Base-by-base conservation (phyloP, 768 basidiomycete species). In the Boletus vermiculosoides region DNA sequence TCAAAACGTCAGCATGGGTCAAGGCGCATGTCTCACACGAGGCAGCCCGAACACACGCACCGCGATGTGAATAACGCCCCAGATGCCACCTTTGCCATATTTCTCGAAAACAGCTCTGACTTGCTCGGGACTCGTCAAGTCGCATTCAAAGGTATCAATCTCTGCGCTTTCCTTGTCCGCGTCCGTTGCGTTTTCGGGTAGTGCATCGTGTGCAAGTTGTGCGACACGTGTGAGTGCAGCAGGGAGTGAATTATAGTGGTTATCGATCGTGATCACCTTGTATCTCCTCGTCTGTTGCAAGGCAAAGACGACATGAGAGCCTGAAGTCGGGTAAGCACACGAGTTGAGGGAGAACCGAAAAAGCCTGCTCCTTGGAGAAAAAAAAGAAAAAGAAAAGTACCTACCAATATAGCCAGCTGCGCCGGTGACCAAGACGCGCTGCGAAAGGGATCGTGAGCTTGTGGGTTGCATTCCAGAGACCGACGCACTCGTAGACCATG, bases 31-130 rank as follows among this genome's bases (percentile, higher is more conserved):
- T 18, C 20, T 23, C 37, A 42, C 53, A 16, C 46, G 22, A 50
- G 50, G 23, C 40, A 36, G 7, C 41, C 18, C 23, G 22, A 53
- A 41, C 55, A 82, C 89, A 82, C 89, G 69, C 64, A 94, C 92
- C 22, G 96, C 97, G 55, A 99, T 84, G 72, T 98, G 97, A 53
- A 99, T 79, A 23, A 98, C 93, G 50, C 95, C 97, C 92, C 94
- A 98, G 60, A 99, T 91, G 4, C 92, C 92, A 20, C 91, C 92
- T 66, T 91, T 87, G 51, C 84, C 85, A 71, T 96, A 96, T 59
- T 83, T 80, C 56, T 87, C 83, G 60, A 98, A 98, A 9, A 98
- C 84, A 16, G 77, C 75, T 55, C 86, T 82, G 57, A 98, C 80
- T 65, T 92, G 80, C 2, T 82, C 83, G 28, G 81, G 76, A 48